These are phyloP conservation scores for Fusarium anguioides DNA, from an alignment of 2,329 filamentous ascomycete genomes.

Conservation along the genomic window DNA sequence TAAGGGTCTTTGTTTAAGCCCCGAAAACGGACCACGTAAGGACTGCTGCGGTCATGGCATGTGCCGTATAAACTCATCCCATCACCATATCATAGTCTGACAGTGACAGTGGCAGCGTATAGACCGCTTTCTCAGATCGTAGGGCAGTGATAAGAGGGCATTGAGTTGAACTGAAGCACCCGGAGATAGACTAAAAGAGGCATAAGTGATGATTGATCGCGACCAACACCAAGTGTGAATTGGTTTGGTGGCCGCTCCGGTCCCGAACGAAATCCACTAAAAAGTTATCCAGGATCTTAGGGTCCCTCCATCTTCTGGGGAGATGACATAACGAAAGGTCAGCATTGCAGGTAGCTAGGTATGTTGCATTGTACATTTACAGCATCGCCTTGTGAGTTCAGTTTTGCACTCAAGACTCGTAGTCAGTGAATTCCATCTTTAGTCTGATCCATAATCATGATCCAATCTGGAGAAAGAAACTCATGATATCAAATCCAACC, in stretches of 20 bases:
- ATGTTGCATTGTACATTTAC: neutral
- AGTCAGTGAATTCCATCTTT: neutral
- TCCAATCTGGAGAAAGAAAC: neutral
- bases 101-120: neutral
- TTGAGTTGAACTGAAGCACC: neutral
- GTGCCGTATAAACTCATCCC: slow-evolving; percentile 11
- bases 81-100: slow-evolving; percentile 1
- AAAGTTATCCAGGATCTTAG: slow-evolving; percentile 12
- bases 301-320: slow-evolving; percentile 24
- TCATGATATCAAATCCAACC: neutral
- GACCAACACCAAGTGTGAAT: neutral
- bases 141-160: neutral
- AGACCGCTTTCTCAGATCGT: neutral
- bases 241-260: slow-evolving; percentile 20
- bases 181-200: neutral
- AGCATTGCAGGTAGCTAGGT: neutral
- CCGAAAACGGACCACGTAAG: slow-evolving; percentile 32
- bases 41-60: slow-evolving; percentile 6
- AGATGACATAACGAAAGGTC: slow-evolving; percentile 28
- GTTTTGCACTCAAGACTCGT: slow-evolving; percentile 1
- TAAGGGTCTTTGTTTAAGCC: slow-evolving; percentile 19
- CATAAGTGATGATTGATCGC: slow-evolving; percentile 1
- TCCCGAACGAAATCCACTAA: slow-evolving; percentile 13
- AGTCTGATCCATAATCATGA: neutral
- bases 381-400: slow-evolving; percentile 1